Evolutionary conservation across 345 rosid species (phyloP), one percentile per base, ranked within the genome.

Genomic region (Psidium friedrichsthalianum): DNA sequence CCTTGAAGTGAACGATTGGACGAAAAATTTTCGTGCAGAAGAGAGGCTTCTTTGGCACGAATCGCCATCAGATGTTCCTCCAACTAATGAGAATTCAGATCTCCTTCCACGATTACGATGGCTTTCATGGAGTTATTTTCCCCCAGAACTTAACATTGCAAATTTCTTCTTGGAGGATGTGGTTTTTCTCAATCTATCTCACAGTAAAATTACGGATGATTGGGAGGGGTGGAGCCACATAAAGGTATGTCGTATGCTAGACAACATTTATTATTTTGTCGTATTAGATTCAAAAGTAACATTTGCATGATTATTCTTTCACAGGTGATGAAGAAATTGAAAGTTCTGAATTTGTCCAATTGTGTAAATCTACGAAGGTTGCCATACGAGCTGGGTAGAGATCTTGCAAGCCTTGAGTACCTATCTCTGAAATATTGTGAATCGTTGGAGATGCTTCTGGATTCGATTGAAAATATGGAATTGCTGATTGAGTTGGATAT

Each of bases 401-500:
- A 22, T 56, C 58, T 56, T 22, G 59, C 59, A 24, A 22, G n/a
- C n/a, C 59, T 56, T 56, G 27, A 56, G 9, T 56, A 56, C 59
- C 27, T 56, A 56, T 22, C 2, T 56, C 27, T 56, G 10, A 24
- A 1, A n/a, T 1, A 0, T 0, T 56, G 59, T n/a, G 0, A 0
- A 0, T 3, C 1, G 4, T 56, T 56, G 12, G 6, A 56, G 58
- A 56, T 11, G 58, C 58, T 56, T 56, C 58, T n/a, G 11, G 12
- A 56, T 21, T 18, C 58, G 5, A 56, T 21, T 1, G 11, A 4
- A 8, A 56, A 56, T 21, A 8, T 56, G 58, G 12, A 22, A 22
- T 56, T n/a, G 2, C n/a, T 22, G 12, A 22, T 56, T 56, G n/a
- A 56, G 59, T 56, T 56, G 59, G 12, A 56, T 22, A 56, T 56